Conservation (phyloP, 2,329 filamentous ascomycete genomes). For the Zymoseptoria ardabiliae region DNA sequence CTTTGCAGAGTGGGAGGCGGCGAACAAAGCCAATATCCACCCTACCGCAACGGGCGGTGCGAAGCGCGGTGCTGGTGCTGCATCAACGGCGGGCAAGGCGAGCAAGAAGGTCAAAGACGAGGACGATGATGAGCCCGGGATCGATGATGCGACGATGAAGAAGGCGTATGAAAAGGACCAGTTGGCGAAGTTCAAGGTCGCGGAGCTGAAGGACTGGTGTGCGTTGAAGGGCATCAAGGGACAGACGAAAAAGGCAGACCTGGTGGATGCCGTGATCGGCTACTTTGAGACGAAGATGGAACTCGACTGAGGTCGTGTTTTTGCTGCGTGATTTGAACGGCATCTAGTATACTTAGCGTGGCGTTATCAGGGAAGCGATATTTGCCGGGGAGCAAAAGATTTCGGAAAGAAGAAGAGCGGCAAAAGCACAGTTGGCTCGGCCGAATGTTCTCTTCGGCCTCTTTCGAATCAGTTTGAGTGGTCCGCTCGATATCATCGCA, state of each 20-base stretch:
- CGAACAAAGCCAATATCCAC: constrained; percentile 31
- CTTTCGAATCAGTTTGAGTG: no score
- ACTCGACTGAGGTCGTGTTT: constrained; percentile 13
- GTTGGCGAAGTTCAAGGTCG: constrained; percentile 34
- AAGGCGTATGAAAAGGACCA: constrained; percentile 36
- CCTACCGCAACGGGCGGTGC: constrained; percentile 35
- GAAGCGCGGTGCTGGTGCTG: constrained; percentile 36
- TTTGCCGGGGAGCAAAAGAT: neutral
- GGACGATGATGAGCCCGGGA: constrained; percentile 24
- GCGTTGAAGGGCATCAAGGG: constrained; percentile 20
- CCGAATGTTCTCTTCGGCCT: no score
- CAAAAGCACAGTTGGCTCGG: neutral
- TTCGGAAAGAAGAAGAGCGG: neutral
- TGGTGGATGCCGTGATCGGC: constrained; percentile 29
- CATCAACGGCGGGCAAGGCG: constrained; percentile 20
- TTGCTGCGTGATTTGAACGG: neutral
- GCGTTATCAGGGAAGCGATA: neutral
- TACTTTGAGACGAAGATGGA: constrained; percentile 33
- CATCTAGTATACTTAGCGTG: neutral
- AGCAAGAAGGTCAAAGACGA: constrained; percentile 43
- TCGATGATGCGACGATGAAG: constrained; percentile 41
- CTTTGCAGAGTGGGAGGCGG: constrained; percentile 36
- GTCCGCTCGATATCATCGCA: no score
- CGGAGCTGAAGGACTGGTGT: constrained; percentile 29
- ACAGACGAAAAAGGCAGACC: constrained; percentile 27